Base-by-base conservation (phyloP, 192 early-diverging fungal genomes). In the Mortierella hygrophila region DNA sequence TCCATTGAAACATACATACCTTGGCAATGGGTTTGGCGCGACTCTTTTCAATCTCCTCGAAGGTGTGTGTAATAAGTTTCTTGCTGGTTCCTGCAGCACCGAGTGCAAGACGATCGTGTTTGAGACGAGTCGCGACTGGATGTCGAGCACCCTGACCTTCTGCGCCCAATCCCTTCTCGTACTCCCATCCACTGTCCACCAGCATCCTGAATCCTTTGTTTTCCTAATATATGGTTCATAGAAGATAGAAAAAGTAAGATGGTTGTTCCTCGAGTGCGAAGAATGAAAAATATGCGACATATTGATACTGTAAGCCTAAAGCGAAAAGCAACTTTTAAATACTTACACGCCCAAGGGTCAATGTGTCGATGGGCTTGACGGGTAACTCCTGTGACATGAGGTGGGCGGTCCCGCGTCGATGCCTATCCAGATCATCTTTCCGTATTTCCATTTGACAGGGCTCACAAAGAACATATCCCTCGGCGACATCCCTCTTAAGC, bases 181-280 rank as follows among this genome's bases (percentile, higher is more conserved):
- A 90, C 26, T 80, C 78, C 91, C 91, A 92, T 29, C 91, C 91
- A 83, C 90, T 89, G 60, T 79, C 82, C 26, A 87, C 74, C 42
- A 92, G 77, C 83, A 91, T 89, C 73, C 87, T 81, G 73, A 91
- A 90, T 35, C 89, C 91, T 21, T 85, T 81, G 68, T 90, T 90
- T 16, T 68, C 71, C 82, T 84, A 85, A 57, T 42, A 72, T 10
- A 3, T n/a, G 0, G 54, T 29, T 29, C 15, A 42, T 23, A 32
- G 60, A 18, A 37, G 2, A n/a, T 23, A 7, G 38, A 75, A 47
- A 21, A 42, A 1, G n/a, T 3, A n/a, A 8, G 0, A 11, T 35
- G 46, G 47, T 18, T 11, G 18, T 18, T 32, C 0, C n/a, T 46
- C 13, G 44, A 2, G 1, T 13, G 8, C 44, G 44, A 11, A 46